Percentiles rank a stretch among this genome's conserved stretches.
phyloP scores from a whole-genome alignment of 1,139 yeast species.

The Candida sanyaensis region DNA sequence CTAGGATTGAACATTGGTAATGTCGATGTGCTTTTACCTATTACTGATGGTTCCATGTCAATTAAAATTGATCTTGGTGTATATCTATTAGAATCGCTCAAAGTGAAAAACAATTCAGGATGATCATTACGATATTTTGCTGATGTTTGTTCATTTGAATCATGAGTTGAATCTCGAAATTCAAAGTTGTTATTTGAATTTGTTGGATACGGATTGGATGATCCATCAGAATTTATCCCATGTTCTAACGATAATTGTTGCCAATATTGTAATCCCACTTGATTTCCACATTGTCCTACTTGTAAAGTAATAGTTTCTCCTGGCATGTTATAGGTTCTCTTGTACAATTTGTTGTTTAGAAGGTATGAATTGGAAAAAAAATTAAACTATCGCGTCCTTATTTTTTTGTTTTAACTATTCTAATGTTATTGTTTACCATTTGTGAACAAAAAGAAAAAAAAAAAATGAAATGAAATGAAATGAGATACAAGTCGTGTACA shows the following conservation, averaged over 20 bases:
- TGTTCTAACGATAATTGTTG: conserved; percentile 85
- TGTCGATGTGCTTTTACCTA: conserved; percentile 58
- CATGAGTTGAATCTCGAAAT: background rate
- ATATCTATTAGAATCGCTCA: conserved; percentile 69
- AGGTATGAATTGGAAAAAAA: background rate
- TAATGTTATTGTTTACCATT: background rate
- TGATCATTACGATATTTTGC: conserved; percentile 59
- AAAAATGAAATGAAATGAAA: background rate
- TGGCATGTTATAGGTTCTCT: background rate
- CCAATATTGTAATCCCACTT: conserved; percentile 94
- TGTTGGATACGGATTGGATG: conserved; percentile 29
- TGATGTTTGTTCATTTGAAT: conserved; percentile 10
- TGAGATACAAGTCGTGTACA: background rate
- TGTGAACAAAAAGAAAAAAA: conserved; percentile 10
- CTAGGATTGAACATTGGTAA: conserved; percentile 82
- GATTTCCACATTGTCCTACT: conserved; percentile 94
- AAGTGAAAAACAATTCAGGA: conserved; percentile 81
- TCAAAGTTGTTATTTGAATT: conserved; percentile 12
- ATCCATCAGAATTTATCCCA: conserved; percentile 79
- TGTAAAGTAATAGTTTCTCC: conserved; percentile 46
- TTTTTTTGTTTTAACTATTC: background rate
- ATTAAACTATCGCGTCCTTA: background rate
- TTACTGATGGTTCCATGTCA: conserved; percentile 91
- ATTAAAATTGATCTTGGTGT: conserved; percentile 86
- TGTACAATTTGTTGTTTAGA: background rate